phyloP scores from a whole-genome alignment of 2,329 filamentous ascomycete species.

The Phialophora expanda region DNA sequence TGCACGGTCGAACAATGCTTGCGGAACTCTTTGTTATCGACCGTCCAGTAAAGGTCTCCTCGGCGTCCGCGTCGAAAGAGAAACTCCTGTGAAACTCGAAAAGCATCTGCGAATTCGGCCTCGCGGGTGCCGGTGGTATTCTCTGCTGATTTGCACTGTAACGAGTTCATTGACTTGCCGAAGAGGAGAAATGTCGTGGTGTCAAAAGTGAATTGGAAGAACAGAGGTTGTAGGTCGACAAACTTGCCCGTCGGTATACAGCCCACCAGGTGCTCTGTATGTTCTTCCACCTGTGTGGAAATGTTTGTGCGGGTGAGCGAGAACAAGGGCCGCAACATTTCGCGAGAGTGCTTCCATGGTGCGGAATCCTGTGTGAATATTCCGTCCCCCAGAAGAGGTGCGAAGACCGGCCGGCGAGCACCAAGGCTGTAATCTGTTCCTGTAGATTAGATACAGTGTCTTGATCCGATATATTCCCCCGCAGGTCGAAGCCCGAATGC shows the following conservation, averaged over 20 bases:
- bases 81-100: not conserved
- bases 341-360: not conserved
- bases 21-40: not conserved
- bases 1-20: not conserved
- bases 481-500: not conserved
- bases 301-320: not conserved
- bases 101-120: not conserved
- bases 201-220: conserved; percentile 69
- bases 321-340: conserved; percentile 1
- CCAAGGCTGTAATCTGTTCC: not conserved
- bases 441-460: not conserved
- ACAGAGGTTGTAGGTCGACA: conserved; percentile 65
- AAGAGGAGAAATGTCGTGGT: conserved; percentile 71
- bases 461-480: no score
- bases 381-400: conserved; percentile 11
- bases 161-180: conserved; percentile 59
- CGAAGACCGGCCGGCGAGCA: not conserved
- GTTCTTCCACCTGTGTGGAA: not conserved
- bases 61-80: not conserved
- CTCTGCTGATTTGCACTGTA: conserved; percentile 1
- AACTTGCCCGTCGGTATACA: conserved; percentile 44
- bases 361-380: not conserved
- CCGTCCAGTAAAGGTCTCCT: not conserved
- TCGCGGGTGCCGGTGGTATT: not conserved
- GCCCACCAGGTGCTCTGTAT: not conserved